Base-by-base conservation (phyloP, 305 asterid species). In the Fraxinus floribunda region DNA sequence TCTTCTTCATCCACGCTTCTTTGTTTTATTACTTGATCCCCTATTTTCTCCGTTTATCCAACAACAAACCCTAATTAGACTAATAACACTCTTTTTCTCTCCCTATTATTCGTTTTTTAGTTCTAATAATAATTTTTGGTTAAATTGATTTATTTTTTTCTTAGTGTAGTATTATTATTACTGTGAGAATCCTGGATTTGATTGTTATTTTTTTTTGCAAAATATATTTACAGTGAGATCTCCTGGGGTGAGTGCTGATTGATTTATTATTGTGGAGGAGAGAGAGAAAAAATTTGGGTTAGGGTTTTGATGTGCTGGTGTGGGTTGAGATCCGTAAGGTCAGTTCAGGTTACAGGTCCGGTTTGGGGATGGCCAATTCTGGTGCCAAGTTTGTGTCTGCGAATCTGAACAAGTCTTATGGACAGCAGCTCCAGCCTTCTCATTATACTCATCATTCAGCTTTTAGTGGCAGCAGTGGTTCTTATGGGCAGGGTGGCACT, bases 331-430 rank as follows among this genome's bases (percentile, higher is more conserved):
- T 89, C 90, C 84, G 87, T 83, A 68, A 84, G 88, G 84, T 83
- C 86, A 79, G 84, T 76, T 78, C 74, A 83, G 86, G 81, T 82
- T 77, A 83, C 80, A 86, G 86, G 85, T 86, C 83, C 84, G 88
- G 86, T 85, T 86, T 79, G 91, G 93, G 85, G 86, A 92, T 93
- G 97, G 97, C 98, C 92, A 94, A 93, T 90, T 90, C 92, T 87
- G 94, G 95, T 77, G 74, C 98, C 75, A 96, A 94, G 90, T 96
- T 91, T 87, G 94, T 87, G 26, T 94, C 98, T 6, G 93, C 91
- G 85, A 96, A 96, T 88, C 89, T 93, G 83, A 93, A 93, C 86
- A 94, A 94, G 90, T 94, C 97, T 5, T 96, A 93, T 86, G 99
- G 97, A 66, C 97, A 91, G 80, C 90, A 86, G 81, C 86, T 86